Conservation (phyloP, 805 yeast species). For the Candida stauntonica region DNA sequence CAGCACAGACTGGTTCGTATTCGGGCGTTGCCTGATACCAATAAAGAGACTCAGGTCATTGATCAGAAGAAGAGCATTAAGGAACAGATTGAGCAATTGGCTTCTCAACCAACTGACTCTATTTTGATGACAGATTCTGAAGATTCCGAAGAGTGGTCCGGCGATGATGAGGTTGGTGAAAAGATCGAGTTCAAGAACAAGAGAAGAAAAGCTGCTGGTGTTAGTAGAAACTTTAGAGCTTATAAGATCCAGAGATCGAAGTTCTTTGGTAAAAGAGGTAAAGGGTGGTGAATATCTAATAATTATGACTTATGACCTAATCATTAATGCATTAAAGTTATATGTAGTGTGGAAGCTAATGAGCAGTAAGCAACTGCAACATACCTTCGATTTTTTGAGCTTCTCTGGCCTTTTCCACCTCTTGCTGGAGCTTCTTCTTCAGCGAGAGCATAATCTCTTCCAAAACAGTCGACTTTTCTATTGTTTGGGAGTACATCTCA, state of each 20-base stretch:
- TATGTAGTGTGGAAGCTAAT: constrained; percentile 10
- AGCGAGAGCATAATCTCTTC: constrained; percentile 66
- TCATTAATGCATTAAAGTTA: constrained; percentile 2
- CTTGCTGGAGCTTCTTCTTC: constrained; percentile 56
- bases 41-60: constrained; percentile 32
- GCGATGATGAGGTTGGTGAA: constrained; percentile 16
- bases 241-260: constrained; percentile 41
- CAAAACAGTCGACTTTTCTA: constrained; percentile 72
- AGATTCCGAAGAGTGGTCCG: constrained; percentile 21
- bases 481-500: constrained; percentile 66
- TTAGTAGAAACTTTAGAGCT: constrained; percentile 41
- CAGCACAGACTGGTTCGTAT: constrained; percentile 28
- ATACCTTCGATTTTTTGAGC: constrained; percentile 90
- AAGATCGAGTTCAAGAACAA: constrained; percentile 31
- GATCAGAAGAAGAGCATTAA: constrained; percentile 23
- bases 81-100: constrained; percentile 16
- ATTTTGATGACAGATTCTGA: constrained; percentile 19
- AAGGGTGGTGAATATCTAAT: constrained; percentile 15
- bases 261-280: constrained; percentile 37
- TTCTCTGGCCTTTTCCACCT: constrained; percentile 76
- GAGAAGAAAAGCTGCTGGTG: constrained; percentile 27
- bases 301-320: too few species aligned
- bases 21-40: constrained; percentile 24
- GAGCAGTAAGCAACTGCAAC: constrained; percentile 75
- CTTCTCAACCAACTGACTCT: constrained; percentile 6